Percentiles rank a stretch among this genome's conserved stretches.
Conservation (phyloP, 805 yeast species). For the Grigorovia transvaalensis region DNA sequence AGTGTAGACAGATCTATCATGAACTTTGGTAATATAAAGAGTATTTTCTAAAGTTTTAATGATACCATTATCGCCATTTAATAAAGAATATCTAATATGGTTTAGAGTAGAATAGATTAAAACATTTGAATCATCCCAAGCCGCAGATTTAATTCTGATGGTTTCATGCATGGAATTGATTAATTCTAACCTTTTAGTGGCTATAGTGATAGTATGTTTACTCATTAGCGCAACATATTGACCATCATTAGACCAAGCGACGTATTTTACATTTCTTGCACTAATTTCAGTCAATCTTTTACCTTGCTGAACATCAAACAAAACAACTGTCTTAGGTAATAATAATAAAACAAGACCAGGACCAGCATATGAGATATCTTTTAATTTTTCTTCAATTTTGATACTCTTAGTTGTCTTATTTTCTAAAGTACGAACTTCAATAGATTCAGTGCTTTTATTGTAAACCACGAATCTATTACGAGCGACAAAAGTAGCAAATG, state of each 20-base stretch:
- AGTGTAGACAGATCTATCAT: constrained; percentile 64
- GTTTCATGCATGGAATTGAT: constrained; percentile 89
- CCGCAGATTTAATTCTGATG: constrained; percentile 89
- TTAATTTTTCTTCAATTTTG: constrained; percentile 54
- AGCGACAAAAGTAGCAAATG: constrained; percentile 82
- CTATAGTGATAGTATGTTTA: constrained; percentile 87
- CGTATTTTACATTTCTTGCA: constrained; percentile 76
- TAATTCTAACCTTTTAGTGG: constrained; percentile 64
- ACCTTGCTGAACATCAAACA: constrained; percentile 89
- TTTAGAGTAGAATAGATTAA: constrained; percentile 87
- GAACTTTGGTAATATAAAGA: constrained; percentile 64
- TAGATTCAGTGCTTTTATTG: constrained; percentile 48
- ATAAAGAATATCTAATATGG: constrained; percentile 85
- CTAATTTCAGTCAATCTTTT: constrained; percentile 59
- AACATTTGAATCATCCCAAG: constrained; percentile 94
- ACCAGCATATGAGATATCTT: constrained; percentile 65
- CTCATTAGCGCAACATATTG: constrained; percentile 78
- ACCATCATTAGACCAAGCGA: constrained; percentile 80
- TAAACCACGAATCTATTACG: constrained; percentile 89
- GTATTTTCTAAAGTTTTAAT: constrained; percentile 87
- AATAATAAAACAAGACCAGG: constrained; percentile 77
- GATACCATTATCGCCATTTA: constrained; percentile 93
- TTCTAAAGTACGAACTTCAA: constrained; percentile 75
- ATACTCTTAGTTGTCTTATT: constrained; percentile 76
- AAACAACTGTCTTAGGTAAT: constrained; percentile 60